Conservation (phyloP, 2,329 filamentous ascomycete species). For the Arthrinium puccinioides region DNA sequence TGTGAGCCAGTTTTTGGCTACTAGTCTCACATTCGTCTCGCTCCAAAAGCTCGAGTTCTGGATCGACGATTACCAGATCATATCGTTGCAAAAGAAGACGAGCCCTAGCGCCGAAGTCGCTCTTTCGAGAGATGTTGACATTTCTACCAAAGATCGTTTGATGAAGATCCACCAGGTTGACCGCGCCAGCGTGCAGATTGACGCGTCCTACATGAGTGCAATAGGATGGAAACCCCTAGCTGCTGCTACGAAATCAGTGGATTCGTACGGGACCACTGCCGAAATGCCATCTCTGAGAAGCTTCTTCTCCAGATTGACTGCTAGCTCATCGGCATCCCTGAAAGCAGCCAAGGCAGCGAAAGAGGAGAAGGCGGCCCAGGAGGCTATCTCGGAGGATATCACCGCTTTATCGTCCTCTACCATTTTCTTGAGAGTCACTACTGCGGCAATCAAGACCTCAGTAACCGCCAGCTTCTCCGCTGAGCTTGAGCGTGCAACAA, state of each 20-base stretch:
- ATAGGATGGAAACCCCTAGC: slow-evolving; percentile 71
- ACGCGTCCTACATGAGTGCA: slow-evolving; percentile 81
- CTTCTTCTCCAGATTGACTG: slow-evolving; percentile 75
- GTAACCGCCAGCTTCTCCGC: slow-evolving; percentile 66
- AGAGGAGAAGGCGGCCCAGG: slow-evolving; percentile 57
- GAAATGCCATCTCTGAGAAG: slow-evolving; percentile 60
- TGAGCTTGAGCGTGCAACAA: slow-evolving; percentile 90
- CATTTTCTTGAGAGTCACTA: slow-evolving; percentile 84
- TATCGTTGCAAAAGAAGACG: slow-evolving; percentile 75
- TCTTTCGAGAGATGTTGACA: slow-evolving; percentile 73
- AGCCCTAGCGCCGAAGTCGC: slow-evolving; percentile 67
- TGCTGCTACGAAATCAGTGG: slow-evolving; percentile 32
- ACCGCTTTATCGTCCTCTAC: slow-evolving; percentile 64
- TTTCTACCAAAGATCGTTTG: slow-evolving; percentile 75
- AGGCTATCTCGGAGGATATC: slow-evolving; percentile 62
- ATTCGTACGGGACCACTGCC: slow-evolving; percentile 40
- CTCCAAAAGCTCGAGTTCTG: slow-evolving; percentile 82
- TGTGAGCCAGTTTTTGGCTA: slow-evolving; percentile 86
- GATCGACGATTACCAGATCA: slow-evolving; percentile 78
- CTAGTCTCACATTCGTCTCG: slow-evolving; percentile 91
- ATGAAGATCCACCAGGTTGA: slow-evolving; percentile 82
- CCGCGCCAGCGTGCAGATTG: slow-evolving; percentile 83
- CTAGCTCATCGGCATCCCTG: slow-evolving; percentile 32
- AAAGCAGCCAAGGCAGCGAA: slow-evolving; percentile 48
- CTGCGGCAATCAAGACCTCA: slow-evolving; percentile 72